Evolutionary conservation across 208 protist genomes (phyloP), one percentile per base, ranked within the genome.

Genomic region (Crithidia fasciculata): DNA sequence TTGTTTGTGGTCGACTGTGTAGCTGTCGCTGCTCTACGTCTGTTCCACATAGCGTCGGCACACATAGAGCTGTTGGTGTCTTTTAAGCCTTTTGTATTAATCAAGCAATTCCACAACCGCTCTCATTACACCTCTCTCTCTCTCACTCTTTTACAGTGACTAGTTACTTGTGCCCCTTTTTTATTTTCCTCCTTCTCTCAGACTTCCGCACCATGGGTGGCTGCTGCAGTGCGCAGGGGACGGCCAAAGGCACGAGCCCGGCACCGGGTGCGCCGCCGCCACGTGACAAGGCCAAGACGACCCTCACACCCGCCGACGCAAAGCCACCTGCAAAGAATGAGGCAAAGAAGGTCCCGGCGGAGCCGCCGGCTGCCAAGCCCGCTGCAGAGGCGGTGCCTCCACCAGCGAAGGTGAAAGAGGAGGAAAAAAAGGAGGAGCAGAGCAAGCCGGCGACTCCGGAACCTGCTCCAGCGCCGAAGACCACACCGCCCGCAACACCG

Each of bases 171-270:
- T 28, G 4, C 13, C 4, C 43, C 63, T 50, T 57, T 0, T 39
- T 63, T 45, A 2, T 40, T 63, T 76, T 63, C 10, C 57, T 16
- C 28, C 41, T 61, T 68, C 44, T 47, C 10, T n/a, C n/a, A 39
- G 8, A 52, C 36, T 28, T 50, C 55, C 37, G 28, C 45, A 49
- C 45, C 45, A 69, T 69, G 64, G 64, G 64, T 39, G 64, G 64
- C 39, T 69, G 64, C 36, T 69, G 64, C 53, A 59, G 64, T 49
- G 53, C 64, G 37, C 53, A 44, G 41, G 52, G 52, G 13, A 69
- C 64, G 52, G 64, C 64, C 40, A 50, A 59, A 4, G 52, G 64
- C 7, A 9, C 62, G 2, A 9, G 3, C 8, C 62, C 61, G 3
- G 8, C 37, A 44, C 55, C 60, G n/a, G 54, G 40, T 2, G 54